Percentiles rank a stretch among this genome's conserved stretches.
Conservation (phyloP, 306 rosid species). For the Pyrus communis region DNA sequence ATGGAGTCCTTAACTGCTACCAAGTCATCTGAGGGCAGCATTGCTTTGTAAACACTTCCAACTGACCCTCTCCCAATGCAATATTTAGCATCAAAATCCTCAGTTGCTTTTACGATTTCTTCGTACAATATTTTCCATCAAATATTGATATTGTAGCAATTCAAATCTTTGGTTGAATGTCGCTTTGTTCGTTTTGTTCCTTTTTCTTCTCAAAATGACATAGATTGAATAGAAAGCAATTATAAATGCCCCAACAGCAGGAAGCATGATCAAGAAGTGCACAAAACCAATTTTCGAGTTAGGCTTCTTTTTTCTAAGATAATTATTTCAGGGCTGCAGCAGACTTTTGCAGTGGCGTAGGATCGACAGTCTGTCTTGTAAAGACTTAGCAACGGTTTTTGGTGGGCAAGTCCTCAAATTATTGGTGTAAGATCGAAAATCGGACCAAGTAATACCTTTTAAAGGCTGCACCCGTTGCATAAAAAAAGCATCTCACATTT, state of each 20-base stretch:
- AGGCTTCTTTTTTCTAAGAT: background rate
- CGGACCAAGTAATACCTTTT: too few relatives aligned
- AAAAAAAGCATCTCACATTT: too few relatives aligned
- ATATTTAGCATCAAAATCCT: conserved; percentile 13
- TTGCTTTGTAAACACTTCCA: conserved; percentile 32
- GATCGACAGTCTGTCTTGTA: too few relatives aligned
- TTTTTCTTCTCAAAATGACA: background rate
- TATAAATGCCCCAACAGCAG: background rate
- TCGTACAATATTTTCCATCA: conserved; percentile 18
- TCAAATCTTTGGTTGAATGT: background rate
- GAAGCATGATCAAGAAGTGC: background rate
- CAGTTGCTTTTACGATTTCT: conserved; percentile 32
- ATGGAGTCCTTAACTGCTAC: conserved; percentile 35
- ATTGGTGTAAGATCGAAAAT: too few relatives aligned
- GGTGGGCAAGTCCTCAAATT: too few relatives aligned
- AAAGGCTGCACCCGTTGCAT: too few relatives aligned
- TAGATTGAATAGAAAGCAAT: background rate
- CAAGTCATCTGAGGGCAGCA: conserved; percentile 12
- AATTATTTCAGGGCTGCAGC: too few relatives aligned
- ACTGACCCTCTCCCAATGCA: conserved; percentile 31
- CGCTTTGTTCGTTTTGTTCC: background rate
- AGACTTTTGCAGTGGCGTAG: too few relatives aligned
- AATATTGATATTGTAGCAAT: conserved; percentile 11
- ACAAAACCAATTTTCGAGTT: background rate
- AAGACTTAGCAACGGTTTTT: too few relatives aligned